Evolutionary conservation across 257 asterid species (phyloP).

Genomic region (Rehmannia glutinosa): DNA sequence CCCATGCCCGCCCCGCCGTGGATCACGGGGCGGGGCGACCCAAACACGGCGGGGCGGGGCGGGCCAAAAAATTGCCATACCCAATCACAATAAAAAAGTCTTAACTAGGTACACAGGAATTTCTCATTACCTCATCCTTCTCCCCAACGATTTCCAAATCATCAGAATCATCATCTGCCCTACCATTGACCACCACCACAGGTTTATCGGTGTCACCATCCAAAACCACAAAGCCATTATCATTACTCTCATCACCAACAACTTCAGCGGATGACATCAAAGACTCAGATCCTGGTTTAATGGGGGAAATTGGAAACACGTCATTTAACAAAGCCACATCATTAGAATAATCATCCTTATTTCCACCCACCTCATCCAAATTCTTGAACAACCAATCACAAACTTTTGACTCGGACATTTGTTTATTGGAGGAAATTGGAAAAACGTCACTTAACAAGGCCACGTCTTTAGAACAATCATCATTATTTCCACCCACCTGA

Average conservation of each 20-base stretch:
- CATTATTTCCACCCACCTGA: too few species aligned
- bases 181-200: conserved; percentile 19
- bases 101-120: not conserved
- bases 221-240: conserved; percentile 75
- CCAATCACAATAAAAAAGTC: not conserved
- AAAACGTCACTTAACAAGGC: too few species aligned
- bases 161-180: conserved; percentile 28
- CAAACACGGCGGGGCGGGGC: too few species aligned
- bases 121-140: conserved; percentile 76
- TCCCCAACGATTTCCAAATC: conserved; percentile 61
- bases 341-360: conserved; percentile 40
- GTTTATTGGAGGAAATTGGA: too few species aligned
- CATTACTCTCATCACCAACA: conserved; percentile 22
- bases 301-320: conserved; percentile 22
- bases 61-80: too few species aligned
- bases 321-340: conserved; percentile 51
- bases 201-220: conserved; percentile 65
- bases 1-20: too few species aligned
- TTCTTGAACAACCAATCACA: conserved; percentile 49
- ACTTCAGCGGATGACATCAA: not conserved
- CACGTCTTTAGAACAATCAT: too few species aligned
- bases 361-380: conserved; percentile 39
- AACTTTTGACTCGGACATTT: conserved; percentile 1
- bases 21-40: too few species aligned
- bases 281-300: not conserved